Conservation (phyloP, 495 filamentous ascomycete species). For the Penicillium bialowiezense region DNA sequence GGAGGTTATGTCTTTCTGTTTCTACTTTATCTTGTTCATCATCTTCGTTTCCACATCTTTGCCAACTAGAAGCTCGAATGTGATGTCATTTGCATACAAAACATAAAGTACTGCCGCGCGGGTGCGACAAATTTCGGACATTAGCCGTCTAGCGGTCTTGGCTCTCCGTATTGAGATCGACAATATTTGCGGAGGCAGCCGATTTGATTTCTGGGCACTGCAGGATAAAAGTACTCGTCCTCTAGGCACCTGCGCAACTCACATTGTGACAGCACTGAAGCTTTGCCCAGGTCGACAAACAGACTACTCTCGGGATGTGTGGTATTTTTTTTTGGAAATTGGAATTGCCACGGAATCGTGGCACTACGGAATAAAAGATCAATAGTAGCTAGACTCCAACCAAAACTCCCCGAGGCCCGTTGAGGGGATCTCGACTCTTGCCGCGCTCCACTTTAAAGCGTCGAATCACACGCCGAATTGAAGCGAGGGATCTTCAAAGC, state of each 20-base stretch:
- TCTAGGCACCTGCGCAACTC: too few species aligned
- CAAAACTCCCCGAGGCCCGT: neutral
- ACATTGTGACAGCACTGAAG: too few species aligned
- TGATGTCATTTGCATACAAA: constrained; percentile 5
- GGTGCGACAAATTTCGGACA: neutral
- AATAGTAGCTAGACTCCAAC: neutral
- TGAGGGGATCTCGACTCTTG: constrained; percentile 16
- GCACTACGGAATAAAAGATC: too few species aligned
- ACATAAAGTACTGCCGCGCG: constrained; percentile 1
- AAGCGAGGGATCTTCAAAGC: constrained; percentile 14
- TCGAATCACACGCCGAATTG: constrained; percentile 24
- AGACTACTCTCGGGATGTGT: neutral
- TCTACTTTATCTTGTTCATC: neutral
- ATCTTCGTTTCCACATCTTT: neutral
- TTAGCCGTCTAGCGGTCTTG: neutral
- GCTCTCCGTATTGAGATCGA: neutral
- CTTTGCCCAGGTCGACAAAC: too few species aligned
- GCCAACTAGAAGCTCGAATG: neutral
- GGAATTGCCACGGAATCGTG: neutral
- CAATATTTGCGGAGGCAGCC: too few species aligned
- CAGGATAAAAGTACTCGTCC: too few species aligned
- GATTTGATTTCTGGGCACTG: too few species aligned
- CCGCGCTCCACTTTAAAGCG: constrained; percentile 14
- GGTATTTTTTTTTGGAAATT: too few species aligned
- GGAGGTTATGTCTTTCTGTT: too few species aligned